phyloP scores from a whole-genome alignment of 1,284 basidiomycete species.

The Trichosporon sp. region DNA sequence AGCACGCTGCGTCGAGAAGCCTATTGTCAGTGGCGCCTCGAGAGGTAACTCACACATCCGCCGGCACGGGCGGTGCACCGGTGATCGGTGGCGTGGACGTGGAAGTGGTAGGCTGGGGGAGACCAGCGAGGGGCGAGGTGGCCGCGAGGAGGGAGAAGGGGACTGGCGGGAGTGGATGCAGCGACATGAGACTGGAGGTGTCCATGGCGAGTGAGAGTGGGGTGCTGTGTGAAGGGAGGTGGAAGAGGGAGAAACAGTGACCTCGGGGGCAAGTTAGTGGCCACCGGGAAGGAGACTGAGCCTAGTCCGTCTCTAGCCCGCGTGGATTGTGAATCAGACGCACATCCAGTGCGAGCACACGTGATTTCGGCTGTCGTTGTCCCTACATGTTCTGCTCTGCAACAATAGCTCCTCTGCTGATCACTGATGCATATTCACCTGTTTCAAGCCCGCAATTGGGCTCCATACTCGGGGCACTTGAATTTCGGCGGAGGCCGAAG shows the following conservation, averaged over 20 bases:
- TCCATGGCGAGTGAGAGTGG: neutral
- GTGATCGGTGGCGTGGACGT: neutral
- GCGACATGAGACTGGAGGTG: neutral
- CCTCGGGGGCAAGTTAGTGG: neutral
- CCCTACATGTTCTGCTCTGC: neutral
- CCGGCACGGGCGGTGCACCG: neutral
- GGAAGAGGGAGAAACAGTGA: neutral
- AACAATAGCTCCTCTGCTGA: neutral
- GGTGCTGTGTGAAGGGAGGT: neutral
- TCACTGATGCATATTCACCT: neutral
- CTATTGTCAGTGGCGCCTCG: neutral
- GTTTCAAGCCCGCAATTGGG: neutral
- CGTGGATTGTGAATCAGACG: neutral
- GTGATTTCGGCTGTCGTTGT: neutral
- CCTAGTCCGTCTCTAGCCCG: neutral
- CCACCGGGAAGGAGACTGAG: neutral
- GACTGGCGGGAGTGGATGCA: neutral
- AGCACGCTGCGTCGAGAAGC: slow-evolving; percentile 9
- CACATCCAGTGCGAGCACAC: neutral
- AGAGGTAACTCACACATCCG: neutral
- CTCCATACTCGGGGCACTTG: neutral
- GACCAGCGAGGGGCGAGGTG: no score
- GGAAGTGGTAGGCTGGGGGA: no score
- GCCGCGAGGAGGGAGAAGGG: no score
- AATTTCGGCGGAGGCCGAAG: neutral